Base-by-base conservation (phyloP, 2,329 filamentous ascomycete genomes). In the Penicillium sp. region DNA sequence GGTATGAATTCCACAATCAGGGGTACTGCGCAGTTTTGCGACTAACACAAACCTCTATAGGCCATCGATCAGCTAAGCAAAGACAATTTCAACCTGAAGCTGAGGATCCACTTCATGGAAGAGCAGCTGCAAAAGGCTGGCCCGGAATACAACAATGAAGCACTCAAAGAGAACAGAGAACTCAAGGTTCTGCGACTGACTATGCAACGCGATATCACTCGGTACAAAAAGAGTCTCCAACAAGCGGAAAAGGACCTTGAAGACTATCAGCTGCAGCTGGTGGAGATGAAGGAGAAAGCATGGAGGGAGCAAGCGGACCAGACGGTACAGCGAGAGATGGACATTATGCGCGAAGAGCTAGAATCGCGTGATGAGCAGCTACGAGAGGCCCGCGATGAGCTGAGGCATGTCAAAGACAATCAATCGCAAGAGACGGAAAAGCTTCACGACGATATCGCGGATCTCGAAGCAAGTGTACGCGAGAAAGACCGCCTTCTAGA, bases 61-160 rank as follows among this genome's bases (percentile, higher is more conserved):
- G 82, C 83, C 58, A 92, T 99, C 60, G 89, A 96, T 73, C 88
- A 88, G 65, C 92, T 99, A 61, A 90, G 96, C 66, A 99, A 99
- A 75, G 93, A 97, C 66, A 99, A 99, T 66, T 99, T 97, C 66
- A 89, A 89, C 19, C 78, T 99, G 46, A 97, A 97, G 71, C 80
- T 97, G 60, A 96, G 95, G 71, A 95, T 97, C 45, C 90, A 97
- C 70, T 99, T 95, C 68, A 79, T 99, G 48, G 90, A 99, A 68
- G 89, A 97, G 60, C 88, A 89, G 12, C 74, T 99, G 41, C 82
- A 86, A 45, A 95, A 95, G 68, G 83, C 87, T 46, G 92, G 92
- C 0, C 90, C 89, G 7, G 89, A 91, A 47, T 93, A 91, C 75
- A 95, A 91, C 63, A 87, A 95, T 68, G 83, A 84, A 27, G 89